Base-by-base conservation (phyloP, 805 yeast genomes). In the Debaryomyces prosopidis region DNA sequence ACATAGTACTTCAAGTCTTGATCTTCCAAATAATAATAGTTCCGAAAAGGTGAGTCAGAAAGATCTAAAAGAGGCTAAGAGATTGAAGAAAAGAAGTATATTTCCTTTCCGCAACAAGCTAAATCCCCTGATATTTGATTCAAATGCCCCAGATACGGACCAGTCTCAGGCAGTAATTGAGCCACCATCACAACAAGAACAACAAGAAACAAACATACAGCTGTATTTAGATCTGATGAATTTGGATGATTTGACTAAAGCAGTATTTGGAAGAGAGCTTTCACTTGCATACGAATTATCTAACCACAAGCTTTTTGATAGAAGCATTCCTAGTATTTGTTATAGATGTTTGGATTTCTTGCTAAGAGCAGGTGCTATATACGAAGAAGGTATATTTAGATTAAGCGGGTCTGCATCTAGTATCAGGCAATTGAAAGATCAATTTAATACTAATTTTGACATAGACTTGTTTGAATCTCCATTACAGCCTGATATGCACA, bases 371-470 rank as follows among this genome's bases (percentile, higher is more conserved):
- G 81, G 84, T 17, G 96, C 96, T 0, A 71, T 84, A n/a, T 79
- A 79, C 49, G 94, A 89, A 62, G 96, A 90, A 58, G 99, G 99
- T 9, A 80, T 92, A 2, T 94, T 94, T 70, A 75, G 99, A 49
- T 70, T 90, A 46, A 88, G 91, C 65, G 98, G 98, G 3, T 88
- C 96, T 31, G 86, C 90, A 45, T 77, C 89, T 1, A 76, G 85
- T 42, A 89, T 88, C 33, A 80, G 84, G 51, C 79, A 73, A 34
- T 73, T 88, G 47, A 87, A 84, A 55, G 87, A 80, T 39, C 73
- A 68, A 39, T 92, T 87, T 69, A 88, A 90, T 59, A 71, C 62
- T 10, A 73, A 77, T 4, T 77, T 78, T 46, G 97, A 91, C 60
- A 70, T 87, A 37, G 89, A 88, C 57, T 71, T 91, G 42, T 76